These are phyloP conservation scores for Vitis rotundifolia DNA, from an alignment of 164 flowering plant genomes.

Conservation along the genomic window DNA sequence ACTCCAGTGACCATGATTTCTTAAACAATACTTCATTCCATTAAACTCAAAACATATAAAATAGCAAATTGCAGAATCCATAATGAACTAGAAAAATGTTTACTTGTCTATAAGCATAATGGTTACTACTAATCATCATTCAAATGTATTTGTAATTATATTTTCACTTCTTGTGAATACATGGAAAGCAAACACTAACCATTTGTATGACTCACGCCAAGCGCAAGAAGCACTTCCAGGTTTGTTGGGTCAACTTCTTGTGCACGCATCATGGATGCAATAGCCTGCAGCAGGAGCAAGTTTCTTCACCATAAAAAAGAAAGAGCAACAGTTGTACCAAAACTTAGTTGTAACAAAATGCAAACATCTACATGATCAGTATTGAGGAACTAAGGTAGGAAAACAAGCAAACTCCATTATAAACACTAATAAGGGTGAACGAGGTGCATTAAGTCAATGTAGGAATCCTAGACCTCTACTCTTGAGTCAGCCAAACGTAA, in stretches of 20 bases:
- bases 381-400: neutral
- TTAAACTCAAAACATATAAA: neutral
- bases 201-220: conserved; percentile 99
- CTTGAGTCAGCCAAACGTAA: too few relatives aligned
- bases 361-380: neutral
- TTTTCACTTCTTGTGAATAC: neutral
- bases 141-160: neutral
- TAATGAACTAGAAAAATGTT: neutral
- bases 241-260: conserved; percentile 90
- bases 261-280: conserved; percentile 98
- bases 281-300: conserved; percentile 63
- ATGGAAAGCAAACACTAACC: conserved; percentile 48
- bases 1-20: neutral
- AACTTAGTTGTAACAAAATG: neutral
- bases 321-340: too few relatives aligned
- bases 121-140: neutral
- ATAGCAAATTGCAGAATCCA: neutral
- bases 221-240: conserved; percentile 96
- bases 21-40: neutral
- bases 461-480: too few relatives aligned
- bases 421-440: too few relatives aligned
- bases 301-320: too few relatives aligned
- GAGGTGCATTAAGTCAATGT: too few relatives aligned
- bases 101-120: neutral
- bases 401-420: too few relatives aligned